Conservation (phyloP, 2,329 filamentous ascomycete genomes). For the Parascedosporium putredinis region DNA sequence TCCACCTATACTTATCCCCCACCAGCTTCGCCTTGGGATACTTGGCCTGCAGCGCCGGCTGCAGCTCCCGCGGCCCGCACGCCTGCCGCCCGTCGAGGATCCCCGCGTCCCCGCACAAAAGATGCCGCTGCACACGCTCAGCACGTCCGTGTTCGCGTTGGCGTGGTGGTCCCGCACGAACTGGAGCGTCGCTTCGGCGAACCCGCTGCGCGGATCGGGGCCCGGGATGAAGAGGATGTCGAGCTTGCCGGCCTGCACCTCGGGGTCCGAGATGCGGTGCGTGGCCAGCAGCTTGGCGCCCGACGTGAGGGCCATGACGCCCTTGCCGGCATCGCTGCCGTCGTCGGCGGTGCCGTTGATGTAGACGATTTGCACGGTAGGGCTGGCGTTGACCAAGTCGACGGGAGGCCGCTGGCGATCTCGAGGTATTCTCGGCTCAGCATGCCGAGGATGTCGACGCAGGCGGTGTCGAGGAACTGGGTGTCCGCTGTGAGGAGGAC, state of each 20-base stretch:
- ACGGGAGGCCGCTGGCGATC: constrained; percentile 21
- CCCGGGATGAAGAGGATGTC: constrained; percentile 42
- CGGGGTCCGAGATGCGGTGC: constrained; percentile 31
- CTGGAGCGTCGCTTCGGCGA: constrained; percentile 22
- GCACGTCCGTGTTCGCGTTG: constrained; percentile 30
- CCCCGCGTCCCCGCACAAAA: constrained; percentile 38
- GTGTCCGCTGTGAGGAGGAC: constrained; percentile 37
- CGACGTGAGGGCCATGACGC: constrained; percentile 34
- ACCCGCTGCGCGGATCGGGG: constrained; percentile 27
- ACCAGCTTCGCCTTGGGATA: constrained; percentile 30
- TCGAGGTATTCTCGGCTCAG: constrained; percentile 35
- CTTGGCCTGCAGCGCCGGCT: constrained; percentile 26
- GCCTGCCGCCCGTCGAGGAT: constrained; percentile 33
- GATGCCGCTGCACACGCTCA: constrained; percentile 41
- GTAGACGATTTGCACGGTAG: constrained; percentile 32
- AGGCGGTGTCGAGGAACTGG: constrained; percentile 40
- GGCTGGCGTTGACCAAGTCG: constrained; percentile 29
- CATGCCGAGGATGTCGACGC: constrained; percentile 37
- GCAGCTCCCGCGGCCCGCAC: constrained; percentile 35
- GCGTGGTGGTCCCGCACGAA: constrained; percentile 33
- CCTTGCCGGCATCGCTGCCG: too few relatives aligned
- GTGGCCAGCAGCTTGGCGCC: constrained; percentile 27
- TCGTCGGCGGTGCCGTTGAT: constrained; percentile 29
- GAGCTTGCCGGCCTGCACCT: constrained; percentile 38
- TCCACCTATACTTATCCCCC: constrained; percentile 38